Base-by-base conservation (phyloP, 2,329 filamentous ascomycete genomes). In the Fusarium tuaranense region DNA sequence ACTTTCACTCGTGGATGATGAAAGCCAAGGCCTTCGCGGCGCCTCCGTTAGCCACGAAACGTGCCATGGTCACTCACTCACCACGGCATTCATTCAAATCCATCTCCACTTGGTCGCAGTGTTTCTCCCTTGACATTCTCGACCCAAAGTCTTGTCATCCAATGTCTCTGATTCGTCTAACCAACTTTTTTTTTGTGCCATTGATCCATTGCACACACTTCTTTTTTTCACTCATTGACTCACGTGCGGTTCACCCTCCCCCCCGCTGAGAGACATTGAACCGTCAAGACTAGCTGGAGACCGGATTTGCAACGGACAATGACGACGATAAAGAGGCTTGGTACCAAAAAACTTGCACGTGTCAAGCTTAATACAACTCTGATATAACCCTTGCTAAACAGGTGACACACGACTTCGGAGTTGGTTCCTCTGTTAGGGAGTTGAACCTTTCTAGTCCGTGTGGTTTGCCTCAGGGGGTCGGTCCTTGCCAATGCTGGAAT, bases 381-480 rank as follows among this genome's bases (percentile, higher is more conserved):
- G 41, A 16, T 60, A 65, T 53, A 65, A 46, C 44, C 63, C 69
- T 36, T 36, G 41, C 58, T 62, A 59, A 69, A 53, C n/a, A 36
- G 27, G 58, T 41, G 61, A 68, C 39, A 65, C 53, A 48, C 30
- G 53, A 22, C 63, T 69, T 65, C 59, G 68, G 65, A 18, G 32
- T 41, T 51, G 39, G 44, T 16, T 53, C 27, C 58, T 44, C 46
- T 16, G n/a, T 39, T 57, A 12, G 51, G 27, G 63, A 65, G 27
- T 53, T 53, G 48, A n/a, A 7, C 32, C 27, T 13, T 63, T n/a
- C 16, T 39, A 39, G 34, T 34, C 25, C n/a, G 8, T 36, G 48
- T 34, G 32, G 38, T 30, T 22, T 58, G 22, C 34, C 12, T 30
- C 22, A 57, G 44, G 34, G 38, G 41, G 41, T 14, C 34, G 27